A percentile compares a stretch with the other conserved stretches of the same genome.
phyloP scores from a whole-genome alignment of 805 yeast genomes.

The Pichia paraexigua region DNA sequence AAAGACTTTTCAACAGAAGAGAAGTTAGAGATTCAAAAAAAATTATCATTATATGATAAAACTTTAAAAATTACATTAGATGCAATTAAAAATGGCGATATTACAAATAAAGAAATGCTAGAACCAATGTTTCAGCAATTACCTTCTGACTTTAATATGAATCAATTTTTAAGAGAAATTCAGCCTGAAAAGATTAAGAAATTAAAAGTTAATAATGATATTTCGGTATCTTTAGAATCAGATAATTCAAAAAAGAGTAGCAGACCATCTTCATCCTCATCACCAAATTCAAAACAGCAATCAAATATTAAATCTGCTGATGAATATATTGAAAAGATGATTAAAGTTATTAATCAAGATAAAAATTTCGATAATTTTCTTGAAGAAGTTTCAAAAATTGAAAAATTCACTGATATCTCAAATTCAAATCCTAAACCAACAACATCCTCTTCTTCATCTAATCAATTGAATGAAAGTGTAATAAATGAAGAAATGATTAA shows the following conservation, averaged over 20 bases:
- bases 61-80: constrained; percentile 15
- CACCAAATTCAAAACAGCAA: neutral
- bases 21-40: constrained; percentile 13
- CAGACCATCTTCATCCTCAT: neutral
- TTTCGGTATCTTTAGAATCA: constrained; percentile 5
- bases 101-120: constrained; percentile 6
- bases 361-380: constrained; percentile 20
- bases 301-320: constrained; percentile 13
- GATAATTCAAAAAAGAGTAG: neutral
- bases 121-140: constrained; percentile 1
- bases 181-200: constrained; percentile 1
- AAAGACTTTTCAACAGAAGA: constrained; percentile 1
- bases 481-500: constrained; percentile 8
- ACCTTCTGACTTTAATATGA: constrained; percentile 3
- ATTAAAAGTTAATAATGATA: constrained; percentile 1
- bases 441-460: neutral
- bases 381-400: constrained; percentile 17
- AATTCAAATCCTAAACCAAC: neutral
- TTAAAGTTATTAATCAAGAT: constrained; percentile 16
- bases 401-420: constrained; percentile 3
- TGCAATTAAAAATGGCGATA: constrained; percentile 13
- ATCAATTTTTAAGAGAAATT: constrained; percentile 1
- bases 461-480: neutral
- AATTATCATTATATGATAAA: constrained; percentile 15
- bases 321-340: constrained; percentile 20